A percentile compares a stretch with the other conserved stretches of the same genome.
These are phyloP conservation scores for Lagerstroemia speciosa DNA, from an alignment of 345 rosid species.

Conservation along the genomic window DNA sequence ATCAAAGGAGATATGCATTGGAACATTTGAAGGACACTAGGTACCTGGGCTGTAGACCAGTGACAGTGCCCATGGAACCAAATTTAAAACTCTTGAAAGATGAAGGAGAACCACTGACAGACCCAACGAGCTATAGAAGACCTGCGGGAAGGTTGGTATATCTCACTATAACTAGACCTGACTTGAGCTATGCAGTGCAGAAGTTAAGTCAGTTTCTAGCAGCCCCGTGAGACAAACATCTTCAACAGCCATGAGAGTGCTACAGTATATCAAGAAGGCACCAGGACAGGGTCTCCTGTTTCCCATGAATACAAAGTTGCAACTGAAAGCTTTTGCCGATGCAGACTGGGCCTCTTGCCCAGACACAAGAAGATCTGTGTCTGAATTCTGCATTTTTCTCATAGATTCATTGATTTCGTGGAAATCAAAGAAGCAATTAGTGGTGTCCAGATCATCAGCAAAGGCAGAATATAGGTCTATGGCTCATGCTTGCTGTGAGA, in stretches of 20 bases:
- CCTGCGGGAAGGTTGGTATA: background rate
- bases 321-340: background rate
- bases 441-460: background rate
- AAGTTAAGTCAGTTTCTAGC: background rate
- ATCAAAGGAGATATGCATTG: background rate
- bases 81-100: background rate
- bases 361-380: background rate
- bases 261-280: background rate
- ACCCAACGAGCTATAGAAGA: background rate
- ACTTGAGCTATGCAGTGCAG: background rate
- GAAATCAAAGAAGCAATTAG: background rate
- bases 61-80: background rate
- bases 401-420: background rate
- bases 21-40: no score
- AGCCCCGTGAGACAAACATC: background rate
- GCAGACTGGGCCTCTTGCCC: slow-evolving; percentile 2
- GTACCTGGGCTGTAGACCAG: background rate
- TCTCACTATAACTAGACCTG: background rate
- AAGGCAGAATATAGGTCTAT: background rate
- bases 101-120: background rate
- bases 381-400: background rate
- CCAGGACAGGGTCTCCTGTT: background rate
- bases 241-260: background rate
- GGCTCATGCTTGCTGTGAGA: background rate
- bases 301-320: background rate